phyloP scores from a whole-genome alignment of 164 flowering plant genomes.

The Chloranthus sessilifolius region DNA sequence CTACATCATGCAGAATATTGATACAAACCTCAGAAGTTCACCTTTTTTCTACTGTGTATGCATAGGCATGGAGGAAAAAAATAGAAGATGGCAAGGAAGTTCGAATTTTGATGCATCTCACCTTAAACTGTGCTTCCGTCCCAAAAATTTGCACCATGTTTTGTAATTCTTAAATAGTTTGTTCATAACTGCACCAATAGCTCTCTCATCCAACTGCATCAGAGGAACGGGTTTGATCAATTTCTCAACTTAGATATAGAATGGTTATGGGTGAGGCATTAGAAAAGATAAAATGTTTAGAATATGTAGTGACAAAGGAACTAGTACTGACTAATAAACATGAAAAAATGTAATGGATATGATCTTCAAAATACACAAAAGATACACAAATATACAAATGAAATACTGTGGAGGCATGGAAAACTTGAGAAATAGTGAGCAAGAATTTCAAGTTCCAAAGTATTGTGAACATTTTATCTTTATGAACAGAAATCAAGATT shows the following conservation, averaged over 20 bases:
- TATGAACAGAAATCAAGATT: too few species aligned
- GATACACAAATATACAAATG: too few species aligned
- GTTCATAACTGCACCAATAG: conserved; percentile 81
- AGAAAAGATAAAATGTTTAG: neutral
- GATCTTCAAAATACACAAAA: too few species aligned
- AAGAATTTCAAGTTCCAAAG: too few species aligned
- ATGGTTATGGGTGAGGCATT: neutral
- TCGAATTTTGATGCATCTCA: too few species aligned
- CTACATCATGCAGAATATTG: neutral
- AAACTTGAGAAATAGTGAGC: too few species aligned
- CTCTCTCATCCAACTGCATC: conserved; percentile 89
- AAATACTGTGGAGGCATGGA: too few species aligned
- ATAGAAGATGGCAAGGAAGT: neutral
- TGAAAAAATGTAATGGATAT: too few species aligned
- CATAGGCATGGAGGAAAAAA: neutral
- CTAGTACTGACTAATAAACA: too few species aligned
- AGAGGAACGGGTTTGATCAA: neutral
- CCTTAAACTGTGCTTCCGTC: conserved; percentile 89
- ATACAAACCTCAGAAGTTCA: neutral
- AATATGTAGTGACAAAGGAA: too few species aligned
- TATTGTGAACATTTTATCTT: too few species aligned
- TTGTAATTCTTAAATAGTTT: conserved; percentile 92
- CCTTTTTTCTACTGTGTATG: too few species aligned
- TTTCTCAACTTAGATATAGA: neutral
- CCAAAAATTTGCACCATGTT: conserved; percentile 97